Evolutionary conservation across 805 yeast genomes (phyloP).

Genomic region (Wickerhamiella sergipiensis): DNA sequence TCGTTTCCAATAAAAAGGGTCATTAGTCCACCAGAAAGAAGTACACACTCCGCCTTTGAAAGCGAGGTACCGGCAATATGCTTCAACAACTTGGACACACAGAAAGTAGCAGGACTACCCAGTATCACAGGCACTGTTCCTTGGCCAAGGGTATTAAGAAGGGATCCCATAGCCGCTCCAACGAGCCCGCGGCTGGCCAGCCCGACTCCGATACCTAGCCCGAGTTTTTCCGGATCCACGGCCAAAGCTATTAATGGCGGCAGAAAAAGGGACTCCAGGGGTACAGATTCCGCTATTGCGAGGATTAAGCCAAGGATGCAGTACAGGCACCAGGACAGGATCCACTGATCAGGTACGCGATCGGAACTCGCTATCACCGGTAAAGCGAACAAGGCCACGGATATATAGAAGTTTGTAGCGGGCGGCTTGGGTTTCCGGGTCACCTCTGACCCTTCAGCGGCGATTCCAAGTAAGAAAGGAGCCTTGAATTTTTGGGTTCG

Average conservation of each 20-base stretch:
- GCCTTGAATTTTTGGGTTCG: neutral
- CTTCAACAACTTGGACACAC: neutral
- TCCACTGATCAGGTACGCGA: neutral
- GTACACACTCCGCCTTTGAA: conserved; percentile 2
- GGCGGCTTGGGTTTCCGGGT: neutral
- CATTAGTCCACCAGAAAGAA: neutral
- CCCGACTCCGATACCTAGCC: neutral
- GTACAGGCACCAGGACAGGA: neutral
- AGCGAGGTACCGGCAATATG: conserved; percentile 1
- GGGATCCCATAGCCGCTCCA: neutral
- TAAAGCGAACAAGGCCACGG: neutral
- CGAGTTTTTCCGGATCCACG: neutral
- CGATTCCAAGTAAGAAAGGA: neutral
- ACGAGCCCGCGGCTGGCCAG: neutral
- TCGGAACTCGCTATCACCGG: neutral
- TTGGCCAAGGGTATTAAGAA: neutral
- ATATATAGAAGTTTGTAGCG: neutral
- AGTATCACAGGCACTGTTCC: neutral
- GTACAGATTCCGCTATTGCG: neutral
- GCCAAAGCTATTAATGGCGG: neutral
- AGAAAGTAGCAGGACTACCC: neutral
- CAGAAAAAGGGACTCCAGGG: neutral
- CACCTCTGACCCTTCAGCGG: neutral
- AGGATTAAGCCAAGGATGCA: neutral
- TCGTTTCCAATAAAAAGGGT: neutral